Percentiles rank a stretch among this genome's conserved stretches.
Conservation (phyloP, 208 protist genomes). For the Naegleria lovaniensis region DNA sequence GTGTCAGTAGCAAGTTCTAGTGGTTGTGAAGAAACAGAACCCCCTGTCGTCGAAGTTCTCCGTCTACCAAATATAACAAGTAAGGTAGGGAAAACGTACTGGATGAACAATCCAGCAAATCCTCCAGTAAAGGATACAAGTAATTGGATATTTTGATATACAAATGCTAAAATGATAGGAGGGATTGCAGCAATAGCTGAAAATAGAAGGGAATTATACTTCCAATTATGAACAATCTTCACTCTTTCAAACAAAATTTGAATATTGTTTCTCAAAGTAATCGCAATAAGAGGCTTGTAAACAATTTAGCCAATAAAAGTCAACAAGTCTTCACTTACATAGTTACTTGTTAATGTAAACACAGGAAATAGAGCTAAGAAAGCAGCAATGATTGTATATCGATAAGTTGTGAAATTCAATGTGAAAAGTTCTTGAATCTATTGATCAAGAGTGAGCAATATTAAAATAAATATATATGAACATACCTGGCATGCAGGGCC, state of each 20-base stretch:
- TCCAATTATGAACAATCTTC: not conserved
- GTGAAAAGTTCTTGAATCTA: constrained; percentile 19
- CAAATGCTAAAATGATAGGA: constrained; percentile 44
- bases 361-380: constrained; percentile 50
- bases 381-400: constrained; percentile 32
- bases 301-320: not conserved
- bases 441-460: no score
- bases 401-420: constrained; percentile 36
- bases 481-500: constrained; percentile 21
- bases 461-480: constrained; percentile 11
- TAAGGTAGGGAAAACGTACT: constrained; percentile 45
- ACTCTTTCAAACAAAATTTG: constrained; percentile 35
- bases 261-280: constrained; percentile 53
- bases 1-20: no score
- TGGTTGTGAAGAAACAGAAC: no score
- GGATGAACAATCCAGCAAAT: constrained; percentile 49
- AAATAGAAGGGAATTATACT: constrained; percentile 36
- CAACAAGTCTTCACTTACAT: not conserved
- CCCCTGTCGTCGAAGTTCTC: not conserved
- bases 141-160: constrained; percentile 37
- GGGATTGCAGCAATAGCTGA: constrained; percentile 35
- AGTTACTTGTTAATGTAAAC: constrained; percentile 56
- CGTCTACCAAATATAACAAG: constrained; percentile 36
- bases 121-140: constrained; percentile 47
- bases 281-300: constrained; percentile 43